Base-by-base conservation (phyloP, 2,329 filamentous ascomycete genomes). In the Fusarium circinatum region DNA sequence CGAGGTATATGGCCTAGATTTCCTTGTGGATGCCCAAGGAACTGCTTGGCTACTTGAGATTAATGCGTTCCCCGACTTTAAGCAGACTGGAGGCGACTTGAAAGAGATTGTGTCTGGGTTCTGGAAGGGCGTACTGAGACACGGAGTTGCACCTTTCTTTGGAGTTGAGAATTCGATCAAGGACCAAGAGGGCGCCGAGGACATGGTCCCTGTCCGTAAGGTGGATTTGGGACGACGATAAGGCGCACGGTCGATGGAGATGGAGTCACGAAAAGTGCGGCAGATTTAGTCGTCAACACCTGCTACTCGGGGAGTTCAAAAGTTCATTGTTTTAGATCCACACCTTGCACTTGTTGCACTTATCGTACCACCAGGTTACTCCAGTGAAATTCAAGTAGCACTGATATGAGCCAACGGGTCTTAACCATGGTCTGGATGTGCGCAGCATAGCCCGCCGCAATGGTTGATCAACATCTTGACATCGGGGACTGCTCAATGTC, bases 31-130 rank as follows among this genome's bases (percentile, higher is more conserved):
- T 78, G 86, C 80, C 1, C 78, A 81, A 14, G 91, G 90, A 0
- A 86, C 79, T 8, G 89, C 90, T 8, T 98, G 91, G 90, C 81
- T 99, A 78, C 85, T 99, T 64, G 96, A 99, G 85, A 89, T 97
- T 38, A 99, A 99, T 85, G 94, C 96, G 1, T 99, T 97, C 83
- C 96, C 96, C 15, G 96, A 99, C 84, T 98, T 98, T 80, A 91
- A 89, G 79, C 96, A 98, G 89, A 98, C 95, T 22, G 96, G 96
- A 14, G 95, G 94, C 1, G 92, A 93, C 64, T 83, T 97, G 73
- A 90, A 88, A 79, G 89, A 84, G 1, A 82, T 98, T 45, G 92
- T 99, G 30, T 89, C 86, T 26, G 92, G 91, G 13, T 86, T 99
- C 75, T 96, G 97, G 87, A 87, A 90, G 77, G 93, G 90, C 17